A percentile compares a stretch with the other conserved stretches of the same genome.
Evolutionary conservation across 192 early-diverging fungal genomes (phyloP).

Genomic region (Backusella luteola): DNA sequence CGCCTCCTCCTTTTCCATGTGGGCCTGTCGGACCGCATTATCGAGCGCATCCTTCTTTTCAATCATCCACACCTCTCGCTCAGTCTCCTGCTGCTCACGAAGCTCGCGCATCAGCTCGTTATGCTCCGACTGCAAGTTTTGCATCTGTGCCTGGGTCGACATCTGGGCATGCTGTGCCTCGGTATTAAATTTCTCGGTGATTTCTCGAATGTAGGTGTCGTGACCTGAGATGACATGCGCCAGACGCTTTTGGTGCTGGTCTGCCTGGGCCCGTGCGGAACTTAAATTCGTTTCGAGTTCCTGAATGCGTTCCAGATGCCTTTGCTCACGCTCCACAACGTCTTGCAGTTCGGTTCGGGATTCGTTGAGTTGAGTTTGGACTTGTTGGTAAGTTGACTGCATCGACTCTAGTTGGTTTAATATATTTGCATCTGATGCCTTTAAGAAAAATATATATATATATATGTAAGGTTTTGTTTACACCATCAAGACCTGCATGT

Average conservation of each 20-base stretch:
- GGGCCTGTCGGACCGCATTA: neutral
- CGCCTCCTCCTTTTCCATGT: neutral
- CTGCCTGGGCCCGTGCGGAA: neutral
- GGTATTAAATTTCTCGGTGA: neutral
- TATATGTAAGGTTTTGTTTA: neutral
- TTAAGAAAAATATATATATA: too few species aligned
- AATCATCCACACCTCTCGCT: constrained; percentile 15
- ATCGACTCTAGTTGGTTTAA: neutral
- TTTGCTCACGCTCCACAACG: neutral
- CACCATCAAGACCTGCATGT: too few species aligned
- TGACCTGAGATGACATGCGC: neutral
- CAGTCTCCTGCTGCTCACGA: constrained; percentile 8
- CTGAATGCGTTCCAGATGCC: neutral
- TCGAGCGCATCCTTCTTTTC: constrained; percentile 3
- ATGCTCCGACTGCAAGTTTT: constrained; percentile 10
- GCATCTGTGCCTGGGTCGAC: constrained; percentile 4
- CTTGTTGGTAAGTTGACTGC: constrained; percentile 2
- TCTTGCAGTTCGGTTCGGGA: neutral
- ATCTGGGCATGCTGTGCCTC: constrained; percentile 4
- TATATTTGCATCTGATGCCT: neutral
- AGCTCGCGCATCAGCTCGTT: constrained; percentile 8
- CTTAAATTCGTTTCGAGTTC: neutral
- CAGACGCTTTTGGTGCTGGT: neutral
- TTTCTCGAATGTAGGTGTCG: neutral
- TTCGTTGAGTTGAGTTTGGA: neutral